These are phyloP conservation scores for Berkeleyomyces rouxiae DNA, from an alignment of 2,329 filamentous ascomycete genomes.

Conservation along the genomic window DNA sequence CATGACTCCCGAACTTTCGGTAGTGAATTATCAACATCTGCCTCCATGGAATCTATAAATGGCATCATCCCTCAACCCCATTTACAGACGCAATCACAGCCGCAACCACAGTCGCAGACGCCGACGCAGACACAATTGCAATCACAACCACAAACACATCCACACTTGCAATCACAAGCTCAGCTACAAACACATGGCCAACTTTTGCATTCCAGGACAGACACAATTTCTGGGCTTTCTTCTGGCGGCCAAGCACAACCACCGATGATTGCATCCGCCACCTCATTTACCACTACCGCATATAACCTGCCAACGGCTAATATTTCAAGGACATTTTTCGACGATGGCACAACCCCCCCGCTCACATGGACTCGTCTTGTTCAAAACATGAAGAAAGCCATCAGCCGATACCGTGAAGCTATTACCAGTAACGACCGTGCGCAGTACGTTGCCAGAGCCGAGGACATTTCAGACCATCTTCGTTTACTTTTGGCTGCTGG, in stretches of 20 bases:
- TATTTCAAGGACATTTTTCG: conserved; percentile 73
- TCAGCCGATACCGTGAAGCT: conserved; percentile 81
- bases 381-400: conserved; percentile 79
- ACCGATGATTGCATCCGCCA: conserved; percentile 40
- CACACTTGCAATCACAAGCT: not conserved
- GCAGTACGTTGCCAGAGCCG: conserved; percentile 85
- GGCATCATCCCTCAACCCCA: conserved; percentile 39
- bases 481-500: conserved; percentile 86
- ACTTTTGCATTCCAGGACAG: conserved; percentile 28
- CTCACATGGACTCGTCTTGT: conserved; percentile 82
- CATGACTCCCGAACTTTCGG: conserved; percentile 49
- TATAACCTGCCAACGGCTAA: conserved; percentile 42
- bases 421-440: conserved; percentile 68
- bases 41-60: conserved; percentile 82
- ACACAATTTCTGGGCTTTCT: conserved; percentile 35
- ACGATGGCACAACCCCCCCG: conserved; percentile 64
- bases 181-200: not conserved
- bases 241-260: conserved; percentile 19
- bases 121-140: not conserved
- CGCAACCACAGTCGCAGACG: not conserved
- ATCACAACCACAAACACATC: not conserved
- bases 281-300: conserved; percentile 42
- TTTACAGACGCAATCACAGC: not conserved
- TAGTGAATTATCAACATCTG: conserved; percentile 65
- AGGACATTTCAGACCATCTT: conserved; percentile 94